Evolutionary conservation across 2,329 filamentous ascomycete genomes (phyloP).

Genomic region (Ophiostoma sp.): DNA sequence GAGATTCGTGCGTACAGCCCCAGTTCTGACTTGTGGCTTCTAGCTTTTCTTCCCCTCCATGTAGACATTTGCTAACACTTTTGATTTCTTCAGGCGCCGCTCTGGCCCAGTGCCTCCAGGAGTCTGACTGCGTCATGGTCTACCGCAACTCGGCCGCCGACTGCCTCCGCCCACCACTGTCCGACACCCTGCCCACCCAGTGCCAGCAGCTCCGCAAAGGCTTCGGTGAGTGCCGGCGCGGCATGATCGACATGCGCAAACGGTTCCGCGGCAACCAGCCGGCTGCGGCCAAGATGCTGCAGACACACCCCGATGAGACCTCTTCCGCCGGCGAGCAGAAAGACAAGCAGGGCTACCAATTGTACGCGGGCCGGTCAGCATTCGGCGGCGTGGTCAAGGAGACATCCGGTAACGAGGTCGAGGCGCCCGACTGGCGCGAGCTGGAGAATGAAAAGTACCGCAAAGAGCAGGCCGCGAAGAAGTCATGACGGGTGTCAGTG

Average conservation of each 20-base stretch:
- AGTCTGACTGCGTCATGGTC: constrained; percentile 95
- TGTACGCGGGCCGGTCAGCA: constrained; percentile 77
- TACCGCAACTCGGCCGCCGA: constrained; percentile 83
- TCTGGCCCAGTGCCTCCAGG: constrained; percentile 89
- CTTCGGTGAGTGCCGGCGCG: constrained; percentile 92
- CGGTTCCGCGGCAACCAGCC: constrained; percentile 94
- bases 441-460: constrained; percentile 63
- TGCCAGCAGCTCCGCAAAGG: constrained; percentile 93
- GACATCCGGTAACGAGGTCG: constrained; percentile 67
- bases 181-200: constrained; percentile 77
- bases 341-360: constrained; percentile 57
- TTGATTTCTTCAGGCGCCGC: constrained; percentile 68
- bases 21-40: background rate
- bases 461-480: constrained; percentile 38
- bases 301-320: constrained; percentile 37
- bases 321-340: constrained; percentile 56
- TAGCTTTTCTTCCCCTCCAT: background rate
- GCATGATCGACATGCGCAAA: constrained; percentile 98
- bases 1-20: constrained; percentile 73
- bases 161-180: constrained; percentile 80
- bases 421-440: constrained; percentile 62
- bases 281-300: constrained; percentile 62
- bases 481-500: constrained; percentile 21
- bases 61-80: background rate
- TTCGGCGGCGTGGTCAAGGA: constrained; percentile 64